phyloP scores from a whole-genome alignment of 2,329 filamentous ascomycete species.

The Ophidiomyces ophidiicola region DNA sequence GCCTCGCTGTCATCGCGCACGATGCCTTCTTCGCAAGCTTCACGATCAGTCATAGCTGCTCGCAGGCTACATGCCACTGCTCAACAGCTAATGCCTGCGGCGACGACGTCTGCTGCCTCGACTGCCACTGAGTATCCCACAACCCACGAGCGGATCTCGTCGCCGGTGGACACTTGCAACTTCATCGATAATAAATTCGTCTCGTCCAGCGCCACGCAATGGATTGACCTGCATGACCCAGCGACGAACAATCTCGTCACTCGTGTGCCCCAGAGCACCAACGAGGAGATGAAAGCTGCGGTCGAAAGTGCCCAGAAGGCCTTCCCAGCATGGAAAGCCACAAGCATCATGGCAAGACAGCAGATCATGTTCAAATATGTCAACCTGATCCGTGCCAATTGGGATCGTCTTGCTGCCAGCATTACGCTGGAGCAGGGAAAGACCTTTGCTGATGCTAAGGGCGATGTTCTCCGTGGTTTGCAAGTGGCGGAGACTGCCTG shows the following conservation, averaged over 20 bases:
- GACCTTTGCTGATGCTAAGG: conserved; percentile 55
- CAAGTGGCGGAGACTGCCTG: conserved; percentile 57
- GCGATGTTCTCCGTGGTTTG: conserved; percentile 53
- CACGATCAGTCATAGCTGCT: conserved; percentile 10
- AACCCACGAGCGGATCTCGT: conserved; percentile 40
- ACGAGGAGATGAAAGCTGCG: conserved; percentile 49
- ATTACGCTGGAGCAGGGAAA: conserved; percentile 58
- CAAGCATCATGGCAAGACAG: conserved; percentile 47
- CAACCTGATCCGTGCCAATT: conserved; percentile 50
- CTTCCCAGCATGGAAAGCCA: conserved; percentile 50
- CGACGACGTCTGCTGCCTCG: conserved; percentile 31
- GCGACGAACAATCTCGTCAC: conserved; percentile 57
- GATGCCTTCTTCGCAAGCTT: conserved; percentile 9
- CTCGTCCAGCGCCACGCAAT: conserved; percentile 45
- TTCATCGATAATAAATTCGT: conserved; percentile 54
- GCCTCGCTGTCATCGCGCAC: conserved; percentile 10
- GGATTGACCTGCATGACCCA: conserved; percentile 54
- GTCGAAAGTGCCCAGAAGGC: conserved; percentile 52
- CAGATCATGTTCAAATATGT: conserved; percentile 58
- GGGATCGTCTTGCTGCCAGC: conserved; percentile 52
- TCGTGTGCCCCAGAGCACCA: conserved; percentile 53
- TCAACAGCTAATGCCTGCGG: conserved; percentile 33
- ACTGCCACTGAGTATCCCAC: conserved; percentile 39
- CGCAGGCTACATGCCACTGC: conserved; percentile 39
- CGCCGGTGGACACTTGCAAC: conserved; percentile 44